Percentiles rank a stretch among this genome's conserved stretches.
Conservation (phyloP, 257 asterid species). For the Primulina tabacum region DNA sequence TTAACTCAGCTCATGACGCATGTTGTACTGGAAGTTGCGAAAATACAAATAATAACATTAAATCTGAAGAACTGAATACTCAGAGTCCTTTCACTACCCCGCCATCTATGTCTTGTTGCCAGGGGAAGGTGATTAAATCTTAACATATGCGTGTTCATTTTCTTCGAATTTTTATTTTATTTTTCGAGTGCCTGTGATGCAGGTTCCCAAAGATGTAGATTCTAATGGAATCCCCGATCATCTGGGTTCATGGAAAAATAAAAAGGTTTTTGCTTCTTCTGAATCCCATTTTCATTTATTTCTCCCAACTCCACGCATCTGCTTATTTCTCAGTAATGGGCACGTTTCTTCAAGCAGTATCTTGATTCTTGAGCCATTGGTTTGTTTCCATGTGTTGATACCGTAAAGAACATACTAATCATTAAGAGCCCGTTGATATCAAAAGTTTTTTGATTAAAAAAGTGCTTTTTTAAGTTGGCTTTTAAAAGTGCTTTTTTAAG, state of each 20-base stretch:
- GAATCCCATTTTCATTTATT: slow-evolving; percentile 21
- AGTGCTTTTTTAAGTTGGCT: no score
- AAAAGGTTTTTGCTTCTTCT: slow-evolving; percentile 57
- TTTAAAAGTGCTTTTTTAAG: no score
- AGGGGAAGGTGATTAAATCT: slow-evolving; percentile 55
- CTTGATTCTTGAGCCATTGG: slow-evolving; percentile 3
- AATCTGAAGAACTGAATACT: slow-evolving; percentile 39
- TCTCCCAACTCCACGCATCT: slow-evolving; percentile 13
- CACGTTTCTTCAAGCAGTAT: slow-evolving; percentile 19
- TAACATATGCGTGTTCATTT: slow-evolving; percentile 18
- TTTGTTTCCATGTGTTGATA: background rate
- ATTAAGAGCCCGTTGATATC: no score
- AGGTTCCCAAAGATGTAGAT: slow-evolving; percentile 53
- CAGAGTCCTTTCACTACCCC: slow-evolving; percentile 92
- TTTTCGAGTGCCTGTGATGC: slow-evolving; percentile 30
- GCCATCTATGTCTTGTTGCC: slow-evolving; percentile 74
- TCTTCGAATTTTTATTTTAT: slow-evolving; percentile 3
- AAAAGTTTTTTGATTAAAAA: no score
- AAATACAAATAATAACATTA: slow-evolving; percentile 30
- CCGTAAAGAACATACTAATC: background rate
- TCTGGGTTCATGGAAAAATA: slow-evolving; percentile 68
- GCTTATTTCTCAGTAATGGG: slow-evolving; percentile 15
- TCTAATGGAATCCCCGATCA: slow-evolving; percentile 44
- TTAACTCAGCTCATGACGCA: slow-evolving; percentile 28
- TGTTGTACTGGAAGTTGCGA: slow-evolving; percentile 35